Base-by-base conservation (phyloP, 805 yeast species). In the Kazachstania psychrophila region DNA sequence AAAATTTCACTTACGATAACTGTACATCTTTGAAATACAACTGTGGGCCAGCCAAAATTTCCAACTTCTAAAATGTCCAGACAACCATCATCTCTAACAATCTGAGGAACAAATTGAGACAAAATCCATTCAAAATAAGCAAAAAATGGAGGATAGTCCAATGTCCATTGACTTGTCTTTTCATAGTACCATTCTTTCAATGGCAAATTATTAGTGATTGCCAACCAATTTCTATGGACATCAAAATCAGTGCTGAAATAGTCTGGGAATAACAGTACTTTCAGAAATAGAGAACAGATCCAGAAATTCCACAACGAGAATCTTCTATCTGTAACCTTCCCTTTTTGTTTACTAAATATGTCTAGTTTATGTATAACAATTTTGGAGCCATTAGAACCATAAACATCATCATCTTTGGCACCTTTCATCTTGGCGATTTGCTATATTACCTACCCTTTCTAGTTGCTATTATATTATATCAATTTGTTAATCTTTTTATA, bases 91-190 rank as follows among this genome's bases (percentile, higher is more conserved):
- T 66, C 56, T 5, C 58, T 62, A 1, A 83, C 94, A 0, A 53
- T 20, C 2, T 48, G 34, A 0, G 95, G 95, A 1, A 82, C 89
- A 38, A 83, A 68, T 35, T 69, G 78, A 0, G 94, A 69, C 33
- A 92, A 56, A 3, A 69, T 15, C 83, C 87, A 86, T 58, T 92
- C 98, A 49, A 92, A 89, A 60, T 86, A 88, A 0, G 98, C 98
- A 60, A 92, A 92, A 51, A 87, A 84, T 0, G 99, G 99, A 9
- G 99, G 98, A 61, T 89, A 92, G 58, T 92, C 98, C 28, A 92
- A 64, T 0, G 97, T 92, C 96, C 97, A 92, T 54, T 82, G 87
- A 31, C 75, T 72, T 0, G 85, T 75, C 32, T 67, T 59, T 45
- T 92, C 95, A 28, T 68, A 56, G 55, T 92, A 92, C 99, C 99